Percentiles rank a stretch among this genome's conserved stretches.
Evolutionary conservation across 345 rosid genomes (phyloP).

Genomic region (Clarkia xantiana): DNA sequence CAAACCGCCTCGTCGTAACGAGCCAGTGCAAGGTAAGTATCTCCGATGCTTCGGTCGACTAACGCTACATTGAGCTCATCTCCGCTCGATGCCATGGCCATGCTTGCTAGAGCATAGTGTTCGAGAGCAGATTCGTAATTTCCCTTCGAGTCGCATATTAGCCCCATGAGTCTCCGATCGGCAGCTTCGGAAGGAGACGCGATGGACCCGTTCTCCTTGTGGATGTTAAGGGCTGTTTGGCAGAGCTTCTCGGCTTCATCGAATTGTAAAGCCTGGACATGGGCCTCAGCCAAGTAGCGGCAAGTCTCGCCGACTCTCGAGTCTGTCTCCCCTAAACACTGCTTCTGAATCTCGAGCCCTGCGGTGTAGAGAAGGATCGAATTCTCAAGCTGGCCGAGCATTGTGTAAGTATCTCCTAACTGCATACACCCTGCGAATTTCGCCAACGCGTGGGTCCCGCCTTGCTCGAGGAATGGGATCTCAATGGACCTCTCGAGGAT

Average conservation of each 20-base stretch:
- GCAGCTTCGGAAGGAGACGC: conserved; percentile 75
- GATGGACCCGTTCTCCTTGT: conserved; percentile 42
- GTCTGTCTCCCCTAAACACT: conserved; percentile 67
- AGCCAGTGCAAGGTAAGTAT: conserved; percentile 67
- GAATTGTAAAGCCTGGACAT: conserved; percentile 75
- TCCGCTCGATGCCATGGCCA: conserved; percentile 67
- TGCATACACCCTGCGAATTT: conserved; percentile 97
- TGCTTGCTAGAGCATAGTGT: conserved; percentile 74
- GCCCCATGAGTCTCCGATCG: conserved; percentile 79
- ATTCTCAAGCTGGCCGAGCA: conserved; percentile 77
- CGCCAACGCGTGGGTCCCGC: conserved; percentile 72
- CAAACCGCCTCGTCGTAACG: conserved; percentile 80
- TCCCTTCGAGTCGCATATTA: conserved; percentile 62
- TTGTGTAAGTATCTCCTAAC: conserved; percentile 73
- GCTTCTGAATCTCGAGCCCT: conserved; percentile 86
- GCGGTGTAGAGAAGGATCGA: conserved; percentile 66
- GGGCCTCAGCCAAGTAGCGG: conserved; percentile 73
- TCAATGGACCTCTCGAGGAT: conserved; percentile 75
- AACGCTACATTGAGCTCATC: conserved; percentile 59
- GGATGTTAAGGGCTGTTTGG: conserved; percentile 61
- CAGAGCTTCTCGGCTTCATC: conserved; percentile 78
- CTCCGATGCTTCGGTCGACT: conserved; percentile 83
- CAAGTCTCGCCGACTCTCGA: conserved; percentile 73
- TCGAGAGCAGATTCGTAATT: conserved; percentile 76
- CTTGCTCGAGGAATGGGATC: conserved; percentile 58